Evolutionary conservation across 176 grass and related monocot species (phyloP), one percentile per base, ranked within the genome.

Genomic region (Oryza glumipatula): DNA sequence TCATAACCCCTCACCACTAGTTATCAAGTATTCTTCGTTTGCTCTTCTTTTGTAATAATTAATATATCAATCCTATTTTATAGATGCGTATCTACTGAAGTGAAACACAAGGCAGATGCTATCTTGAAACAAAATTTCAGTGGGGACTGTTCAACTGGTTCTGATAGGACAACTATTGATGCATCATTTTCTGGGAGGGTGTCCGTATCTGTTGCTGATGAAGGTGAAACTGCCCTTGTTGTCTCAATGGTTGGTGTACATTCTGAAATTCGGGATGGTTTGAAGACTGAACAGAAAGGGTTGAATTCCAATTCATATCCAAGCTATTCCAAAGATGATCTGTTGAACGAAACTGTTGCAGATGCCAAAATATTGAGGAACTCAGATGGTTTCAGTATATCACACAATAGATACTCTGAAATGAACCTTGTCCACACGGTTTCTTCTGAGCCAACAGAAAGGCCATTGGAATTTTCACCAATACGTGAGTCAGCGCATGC

Each of bases 161-260:
- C 79, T 89, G 91, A 90, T 56, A 81, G 70, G 80, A 81, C 66
- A 88, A 80, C 41, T 86, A 68, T 67, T 26, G 86, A 88, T 72
- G 68, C 86, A 83, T 90, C 89, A 78, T 94, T 95, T 90, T 87
- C 88, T 86, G 93, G 91, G 80, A 95, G 86, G 78, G 85, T 98
- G 41, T 98, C 93, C 19, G 91, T 98, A 75, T 98, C 96, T 83
- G 84, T 95, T 92, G 96, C 93, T 78, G 93, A 95, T 90, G 96
- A 92, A 83, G 96, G 96, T 81, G 96, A 98, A 92, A 98, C 96
- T 61, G 96, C 96, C 43, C 72, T 98, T 87, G 96, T 98, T 89
- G 93, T 98, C 63, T 98, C 93, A 83, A 92, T 98, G 88, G 85
- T 94, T 80, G 84, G 86, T 81, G 77, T 43, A 77, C 73, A 88